A percentile compares a stretch with the other conserved stretches of the same genome.
These are phyloP conservation scores for Vitis cinerea DNA, from an alignment of 164 flowering plant species.

Conservation along the genomic window DNA sequence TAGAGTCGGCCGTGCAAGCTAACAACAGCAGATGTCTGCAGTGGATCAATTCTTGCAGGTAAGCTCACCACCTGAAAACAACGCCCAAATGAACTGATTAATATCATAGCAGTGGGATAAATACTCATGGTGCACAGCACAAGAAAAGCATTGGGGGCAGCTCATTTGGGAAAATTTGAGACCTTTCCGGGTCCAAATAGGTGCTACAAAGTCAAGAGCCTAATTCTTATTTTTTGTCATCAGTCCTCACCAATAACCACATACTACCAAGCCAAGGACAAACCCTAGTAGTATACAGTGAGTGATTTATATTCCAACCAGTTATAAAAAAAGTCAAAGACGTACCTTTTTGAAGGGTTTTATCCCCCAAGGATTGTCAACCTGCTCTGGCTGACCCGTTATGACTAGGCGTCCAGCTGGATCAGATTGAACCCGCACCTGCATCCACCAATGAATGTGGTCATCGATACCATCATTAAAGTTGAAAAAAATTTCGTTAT, in stretches of 20 bases:
- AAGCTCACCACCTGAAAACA: slow-evolving; percentile 51
- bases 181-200: background rate
- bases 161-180: background rate
- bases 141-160: background rate
- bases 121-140: no score
- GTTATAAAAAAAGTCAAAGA: background rate
- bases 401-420: slow-evolving; percentile 70
- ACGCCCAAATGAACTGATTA: background rate
- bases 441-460: slow-evolving; percentile 11
- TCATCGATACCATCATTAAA: background rate
- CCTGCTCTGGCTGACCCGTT: slow-evolving; percentile 65
- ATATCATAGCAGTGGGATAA: no score
- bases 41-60: slow-evolving; percentile 61
- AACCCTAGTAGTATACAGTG: no score
- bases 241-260: no score
- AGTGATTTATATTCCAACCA: no score
- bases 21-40: slow-evolving; percentile 63
- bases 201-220: background rate
- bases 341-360: slow-evolving; percentile 57
- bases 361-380: slow-evolving; percentile 68
- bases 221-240: no score
- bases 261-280: no score
- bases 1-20: slow-evolving; percentile 59
- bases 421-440: slow-evolving; percentile 72
- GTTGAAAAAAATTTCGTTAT: no score